A percentile compares a stretch with the other conserved stretches of the same genome.
These are phyloP conservation scores for Angophora floribunda DNA, from an alignment of 345 rosid genomes.

Conservation along the genomic window DNA sequence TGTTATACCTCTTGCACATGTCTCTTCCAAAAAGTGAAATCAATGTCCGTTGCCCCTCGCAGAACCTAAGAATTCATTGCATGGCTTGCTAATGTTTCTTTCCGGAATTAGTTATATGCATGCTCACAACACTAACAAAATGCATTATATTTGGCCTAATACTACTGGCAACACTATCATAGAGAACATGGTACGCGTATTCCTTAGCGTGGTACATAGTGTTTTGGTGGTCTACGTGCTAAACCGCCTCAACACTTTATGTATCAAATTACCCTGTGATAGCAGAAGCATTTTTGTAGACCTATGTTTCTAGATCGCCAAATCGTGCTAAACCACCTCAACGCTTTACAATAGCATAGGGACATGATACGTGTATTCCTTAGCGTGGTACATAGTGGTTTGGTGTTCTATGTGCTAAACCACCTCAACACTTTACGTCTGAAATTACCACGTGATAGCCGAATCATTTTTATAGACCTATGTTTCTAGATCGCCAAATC, in stretches of 20 bases:
- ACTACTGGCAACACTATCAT: background rate
- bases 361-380: background rate
- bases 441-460: background rate
- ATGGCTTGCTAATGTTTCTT: background rate
- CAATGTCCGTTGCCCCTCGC: background rate
- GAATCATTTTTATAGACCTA: background rate
- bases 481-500: background rate
- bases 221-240: background rate
- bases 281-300: background rate
- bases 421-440: background rate
- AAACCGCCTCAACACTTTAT: background rate
- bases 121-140: background rate
- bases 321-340: background rate
- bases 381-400: background rate
- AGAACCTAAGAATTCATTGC: background rate
- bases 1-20: background rate
- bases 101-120: background rate
- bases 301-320: background rate
- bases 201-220: background rate
- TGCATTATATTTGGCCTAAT: background rate
- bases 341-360: background rate
- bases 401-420: background rate
- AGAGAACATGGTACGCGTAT: background rate
- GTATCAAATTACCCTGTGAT: background rate
- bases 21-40: background rate